Evolutionary conservation across 371 early-diverging fungal genomes (phyloP).

Genomic region (Circinella umbellata): DNA sequence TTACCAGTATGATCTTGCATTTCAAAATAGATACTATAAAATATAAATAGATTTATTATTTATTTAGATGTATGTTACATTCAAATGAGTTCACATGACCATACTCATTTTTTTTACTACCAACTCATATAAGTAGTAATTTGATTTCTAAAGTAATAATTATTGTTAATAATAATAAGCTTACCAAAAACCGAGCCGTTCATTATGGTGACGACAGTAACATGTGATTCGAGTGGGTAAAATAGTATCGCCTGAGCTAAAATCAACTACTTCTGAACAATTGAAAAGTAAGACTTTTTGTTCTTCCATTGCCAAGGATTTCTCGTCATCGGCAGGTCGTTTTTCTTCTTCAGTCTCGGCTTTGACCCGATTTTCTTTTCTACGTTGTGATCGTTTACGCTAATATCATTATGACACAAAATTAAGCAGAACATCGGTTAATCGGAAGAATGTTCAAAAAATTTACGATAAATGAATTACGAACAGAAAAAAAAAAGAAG

Average conservation of each 20-base stretch:
- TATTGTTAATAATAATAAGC: not conserved
- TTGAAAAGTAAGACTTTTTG: constrained; percentile 86
- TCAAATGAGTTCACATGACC: not conserved
- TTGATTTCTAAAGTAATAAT: too few relatives aligned
- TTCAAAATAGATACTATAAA: constrained; percentile 68
- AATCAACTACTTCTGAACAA: constrained; percentile 86
- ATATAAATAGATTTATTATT: not conserved
- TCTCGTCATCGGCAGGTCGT: constrained; percentile 45
- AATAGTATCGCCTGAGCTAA: constrained; percentile 87
- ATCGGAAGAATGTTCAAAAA: not conserved
- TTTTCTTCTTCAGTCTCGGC: constrained; percentile 34
- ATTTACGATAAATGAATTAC: too few relatives aligned
- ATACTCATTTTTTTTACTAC: not conserved
- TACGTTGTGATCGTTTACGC: constrained; percentile 59
- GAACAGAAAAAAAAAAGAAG: too few relatives aligned
- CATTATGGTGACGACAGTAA: constrained; percentile 94
- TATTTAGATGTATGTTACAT: not conserved
- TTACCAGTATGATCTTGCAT: constrained; percentile 71
- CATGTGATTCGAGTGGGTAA: constrained; percentile 94
- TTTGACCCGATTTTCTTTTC: constrained; percentile 55
- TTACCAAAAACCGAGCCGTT: constrained; percentile 85
- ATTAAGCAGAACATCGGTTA: not conserved
- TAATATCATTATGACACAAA: constrained; percentile 13
- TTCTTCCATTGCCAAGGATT: constrained; percentile 65
- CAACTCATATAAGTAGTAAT: not conserved